Evolutionary conservation across 2,329 filamentous ascomycete species (phyloP).

Genomic region (Hypoxylon sp.): DNA sequence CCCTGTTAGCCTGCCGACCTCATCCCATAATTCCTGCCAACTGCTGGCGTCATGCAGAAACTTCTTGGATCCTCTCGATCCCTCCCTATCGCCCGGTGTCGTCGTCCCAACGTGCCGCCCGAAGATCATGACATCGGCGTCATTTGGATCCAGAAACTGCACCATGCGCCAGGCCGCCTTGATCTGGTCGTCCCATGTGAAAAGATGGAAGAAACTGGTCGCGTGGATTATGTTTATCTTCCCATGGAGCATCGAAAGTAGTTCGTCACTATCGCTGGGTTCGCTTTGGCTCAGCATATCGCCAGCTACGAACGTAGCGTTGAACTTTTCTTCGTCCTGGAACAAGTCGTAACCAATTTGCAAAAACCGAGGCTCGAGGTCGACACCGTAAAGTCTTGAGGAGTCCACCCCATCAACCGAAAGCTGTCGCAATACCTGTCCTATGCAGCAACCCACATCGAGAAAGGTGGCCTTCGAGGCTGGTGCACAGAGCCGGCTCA

Average conservation of each 20-base stretch:
- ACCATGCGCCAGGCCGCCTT: slow-evolving; percentile 56
- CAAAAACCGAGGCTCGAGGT: slow-evolving; percentile 60
- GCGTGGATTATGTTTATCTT: slow-evolving; percentile 59
- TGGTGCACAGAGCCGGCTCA: slow-evolving; percentile 52
- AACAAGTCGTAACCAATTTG: slow-evolving; percentile 72
- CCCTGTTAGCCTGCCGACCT: slow-evolving; percentile 58
- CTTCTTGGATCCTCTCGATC: slow-evolving; percentile 38
- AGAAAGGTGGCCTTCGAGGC: slow-evolving; percentile 53
- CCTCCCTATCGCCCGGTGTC: slow-evolving; percentile 41
- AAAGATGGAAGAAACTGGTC: slow-evolving; percentile 60
- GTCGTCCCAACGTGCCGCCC: slow-evolving; percentile 59
- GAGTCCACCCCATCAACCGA: slow-evolving; percentile 59
- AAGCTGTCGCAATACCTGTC: slow-evolving; percentile 60
- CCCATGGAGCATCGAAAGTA: slow-evolving; percentile 48
- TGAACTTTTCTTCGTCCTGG: slow-evolving; percentile 60
- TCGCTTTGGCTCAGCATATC: slow-evolving; percentile 52
- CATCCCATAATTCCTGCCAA: slow-evolving; percentile 63
- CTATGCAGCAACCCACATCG: slow-evolving; percentile 61
- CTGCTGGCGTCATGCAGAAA: slow-evolving; percentile 60
- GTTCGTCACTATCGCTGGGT: slow-evolving; percentile 48
- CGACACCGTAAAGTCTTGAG: slow-evolving; percentile 58
- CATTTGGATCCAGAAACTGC: slow-evolving; percentile 55
- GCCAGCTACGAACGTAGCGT: slow-evolving; percentile 59
- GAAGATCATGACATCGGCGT: slow-evolving; percentile 57
- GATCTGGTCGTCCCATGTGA: slow-evolving; percentile 57